Conservation (phyloP, 352 stramenopile species). For the Phytophthora kernoviae region DNA sequence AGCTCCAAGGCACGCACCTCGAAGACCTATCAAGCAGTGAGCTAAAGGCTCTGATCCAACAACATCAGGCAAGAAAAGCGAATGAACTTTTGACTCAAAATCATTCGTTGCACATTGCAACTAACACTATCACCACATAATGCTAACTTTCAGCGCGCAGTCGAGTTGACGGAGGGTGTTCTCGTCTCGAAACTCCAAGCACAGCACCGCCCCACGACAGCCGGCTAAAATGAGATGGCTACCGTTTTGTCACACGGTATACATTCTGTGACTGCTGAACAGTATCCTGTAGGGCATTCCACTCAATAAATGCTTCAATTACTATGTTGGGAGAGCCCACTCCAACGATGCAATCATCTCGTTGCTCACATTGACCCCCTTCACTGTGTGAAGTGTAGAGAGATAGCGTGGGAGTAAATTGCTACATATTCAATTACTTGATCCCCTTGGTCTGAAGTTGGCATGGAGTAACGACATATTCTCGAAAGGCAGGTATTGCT, state of each 20-base stretch:
- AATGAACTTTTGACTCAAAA: neutral
- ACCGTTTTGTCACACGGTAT: constrained; percentile 28
- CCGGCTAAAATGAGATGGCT: constrained; percentile 12
- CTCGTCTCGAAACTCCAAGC: constrained; percentile 61
- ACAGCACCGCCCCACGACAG: constrained; percentile 17
- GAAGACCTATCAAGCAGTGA: constrained; percentile 37
- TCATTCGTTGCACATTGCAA: neutral
- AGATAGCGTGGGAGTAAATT: too few relatives aligned
- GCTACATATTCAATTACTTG: too few relatives aligned
- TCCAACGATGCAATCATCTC: too few relatives aligned
- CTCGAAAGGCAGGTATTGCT: too few relatives aligned
- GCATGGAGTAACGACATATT: too few relatives aligned
- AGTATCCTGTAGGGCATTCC: neutral
- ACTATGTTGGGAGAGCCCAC: neutral
- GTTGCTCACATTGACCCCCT: too few relatives aligned
- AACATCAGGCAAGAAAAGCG: constrained; percentile 47
- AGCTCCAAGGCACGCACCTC: constrained; percentile 47
- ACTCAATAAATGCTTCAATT: neutral
- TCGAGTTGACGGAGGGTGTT: constrained; percentile 56
- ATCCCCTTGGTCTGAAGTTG: too few relatives aligned
- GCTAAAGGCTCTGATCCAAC: constrained; percentile 64
- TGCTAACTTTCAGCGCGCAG: constrained; percentile 39
- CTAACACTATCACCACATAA: constrained; percentile 1
- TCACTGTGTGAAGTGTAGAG: too few relatives aligned
- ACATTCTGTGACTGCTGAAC: constrained; percentile 36